Evolutionary conservation across 495 filamentous ascomycete species (phyloP).

Genomic region (Penicillium bialowiezense): DNA sequence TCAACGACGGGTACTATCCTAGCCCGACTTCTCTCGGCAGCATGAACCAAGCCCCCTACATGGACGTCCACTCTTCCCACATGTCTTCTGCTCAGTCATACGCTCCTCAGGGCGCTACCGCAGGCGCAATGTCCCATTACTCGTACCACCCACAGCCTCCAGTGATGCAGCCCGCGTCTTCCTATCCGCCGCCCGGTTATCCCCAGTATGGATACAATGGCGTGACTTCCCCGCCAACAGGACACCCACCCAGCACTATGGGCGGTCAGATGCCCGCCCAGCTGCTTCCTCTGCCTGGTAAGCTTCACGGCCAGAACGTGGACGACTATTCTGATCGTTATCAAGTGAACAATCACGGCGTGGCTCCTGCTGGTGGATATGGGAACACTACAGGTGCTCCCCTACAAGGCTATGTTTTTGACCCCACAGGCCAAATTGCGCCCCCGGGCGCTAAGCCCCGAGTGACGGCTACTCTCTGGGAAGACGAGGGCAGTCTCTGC

Average conservation of each 20-base stretch:
- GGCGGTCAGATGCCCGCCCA: conserved; percentile 49
- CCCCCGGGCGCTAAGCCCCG: conserved; percentile 98
- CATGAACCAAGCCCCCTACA: conserved; percentile 85
- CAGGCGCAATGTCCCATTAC: conserved; percentile 67
- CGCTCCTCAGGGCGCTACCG: conserved; percentile 76
- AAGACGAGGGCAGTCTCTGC: conserved; percentile 95
- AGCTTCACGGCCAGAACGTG: conserved; percentile 13
- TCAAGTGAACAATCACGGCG: conserved; percentile 45
- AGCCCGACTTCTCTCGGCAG: conserved; percentile 51
- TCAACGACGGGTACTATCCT: conserved; percentile 39
- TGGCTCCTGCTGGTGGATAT: conserved; percentile 39
- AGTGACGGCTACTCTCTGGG: conserved; percentile 96
- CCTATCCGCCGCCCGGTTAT: conserved; percentile 67
- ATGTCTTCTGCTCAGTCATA: conserved; percentile 81
- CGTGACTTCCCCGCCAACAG: conserved; percentile 70
- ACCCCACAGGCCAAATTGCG: conserved; percentile 86
- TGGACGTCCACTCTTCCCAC: conserved; percentile 75
- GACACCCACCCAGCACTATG: conserved; percentile 69
- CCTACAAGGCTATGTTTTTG: conserved; percentile 60
- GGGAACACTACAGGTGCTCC: conserved; percentile 49
- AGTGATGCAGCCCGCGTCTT: conserved; percentile 75
- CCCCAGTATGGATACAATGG: conserved; percentile 75
- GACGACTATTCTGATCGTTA: conserved; percentile 11
- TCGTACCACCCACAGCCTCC: conserved; percentile 74
- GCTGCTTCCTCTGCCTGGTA: conserved; percentile 68